Evolutionary conservation across 2,329 filamentous ascomycete genomes (phyloP).

Genomic region (Stenocarpella maydis): DNA sequence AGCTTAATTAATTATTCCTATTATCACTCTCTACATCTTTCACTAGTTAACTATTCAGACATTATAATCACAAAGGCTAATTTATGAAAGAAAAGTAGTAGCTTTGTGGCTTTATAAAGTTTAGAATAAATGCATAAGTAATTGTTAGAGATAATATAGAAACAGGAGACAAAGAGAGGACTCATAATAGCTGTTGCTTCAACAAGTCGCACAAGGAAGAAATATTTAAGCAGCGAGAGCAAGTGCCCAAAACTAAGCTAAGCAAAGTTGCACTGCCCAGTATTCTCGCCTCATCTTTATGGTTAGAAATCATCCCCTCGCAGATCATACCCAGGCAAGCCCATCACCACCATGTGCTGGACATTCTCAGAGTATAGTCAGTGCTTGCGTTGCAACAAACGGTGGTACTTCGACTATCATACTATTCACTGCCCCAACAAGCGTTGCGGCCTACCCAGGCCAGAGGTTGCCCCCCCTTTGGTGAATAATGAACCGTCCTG

Average conservation of each 20-base stretch:
- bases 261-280: too few relatives aligned
- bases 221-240: background rate
- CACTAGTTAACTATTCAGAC: too few relatives aligned
- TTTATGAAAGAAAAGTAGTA: background rate
- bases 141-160: background rate
- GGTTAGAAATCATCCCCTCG: background rate
- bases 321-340: background rate
- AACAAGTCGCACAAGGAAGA: too few relatives aligned
- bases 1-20: too few relatives aligned
- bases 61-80: background rate
- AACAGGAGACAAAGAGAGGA: background rate
- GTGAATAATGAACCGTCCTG: conserved; percentile 9
- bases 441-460: background rate
- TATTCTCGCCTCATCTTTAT: background rate
- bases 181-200: background rate
- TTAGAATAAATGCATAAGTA: background rate
- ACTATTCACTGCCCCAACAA: background rate
- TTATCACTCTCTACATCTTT: too few relatives aligned
- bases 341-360: background rate
- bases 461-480: background rate
- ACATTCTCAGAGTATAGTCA: conserved; percentile 2
- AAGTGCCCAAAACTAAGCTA: background rate
- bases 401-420: conserved; percentile 2
- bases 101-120: background rate
- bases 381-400: conserved; percentile 1